Evolutionary conservation across 2,329 filamentous ascomycete species (phyloP), one percentile per base, ranked within the genome.

Genomic region (Diaporthe aspalathi): DNA sequence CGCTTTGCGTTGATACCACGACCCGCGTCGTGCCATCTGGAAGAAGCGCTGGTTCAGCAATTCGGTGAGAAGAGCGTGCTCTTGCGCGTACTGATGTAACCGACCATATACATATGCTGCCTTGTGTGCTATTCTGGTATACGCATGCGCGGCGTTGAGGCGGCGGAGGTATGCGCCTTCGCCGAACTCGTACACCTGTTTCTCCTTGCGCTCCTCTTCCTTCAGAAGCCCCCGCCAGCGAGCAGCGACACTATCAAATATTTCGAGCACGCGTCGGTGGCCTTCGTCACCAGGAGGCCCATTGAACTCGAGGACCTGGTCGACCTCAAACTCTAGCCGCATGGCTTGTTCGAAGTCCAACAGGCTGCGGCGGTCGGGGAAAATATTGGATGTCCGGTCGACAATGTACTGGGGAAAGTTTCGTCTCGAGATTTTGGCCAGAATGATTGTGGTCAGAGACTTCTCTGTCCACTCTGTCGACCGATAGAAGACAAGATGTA

Each of bases 401-500:
- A 98, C 95, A 27, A 98, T 89, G 77, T 97, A 99, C 3, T 92
- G 86, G 0, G 95, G 95, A 74, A 98, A 99, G 78, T 95, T 96
- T 45, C 94, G 88, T 53, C 91, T 89, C 2, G 95, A 93, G 70
- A 97, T 97, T 74, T 95, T 95, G 9, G 96, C 94, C 6, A 99
- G 87, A 54, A 99, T 97, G 68, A 98, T 95, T 0, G 95, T 95
- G 1, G 94, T 98, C 17, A 99, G 84, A 1, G 95, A 98, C 80
- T 97, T 98, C 77, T 98, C 95, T 0, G 95, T 97, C 96, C 96
- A 99, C 79, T 97, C 93, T 0, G 94, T 97, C 12, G 95, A 98
- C 71, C 95, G 89, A 80, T 98, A 98, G 80, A 98, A 99, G 35
- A 99, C 94, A 2, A 99, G 84, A 82, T 98, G 96, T 0, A 98